Conservation (phyloP, 805 yeast genomes). For the Saturnispora galanensis region DNA sequence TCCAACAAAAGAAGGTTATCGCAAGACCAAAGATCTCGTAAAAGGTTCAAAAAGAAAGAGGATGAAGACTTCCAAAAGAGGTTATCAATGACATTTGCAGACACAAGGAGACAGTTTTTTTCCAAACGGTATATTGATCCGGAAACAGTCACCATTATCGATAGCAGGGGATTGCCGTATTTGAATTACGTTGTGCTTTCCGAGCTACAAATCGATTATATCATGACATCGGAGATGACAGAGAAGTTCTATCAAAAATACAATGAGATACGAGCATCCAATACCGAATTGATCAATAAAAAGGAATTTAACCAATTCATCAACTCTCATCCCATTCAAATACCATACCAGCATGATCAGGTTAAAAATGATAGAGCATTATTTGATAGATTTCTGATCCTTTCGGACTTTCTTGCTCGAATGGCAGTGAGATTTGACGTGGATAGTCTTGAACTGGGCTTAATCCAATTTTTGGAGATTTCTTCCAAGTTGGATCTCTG, state of each 20-base stretch:
- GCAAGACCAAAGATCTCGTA: background rate
- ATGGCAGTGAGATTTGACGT: slow-evolving; percentile 1
- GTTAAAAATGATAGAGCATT: background rate
- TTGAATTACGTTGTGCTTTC: background rate
- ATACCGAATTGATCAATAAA: slow-evolving; percentile 1
- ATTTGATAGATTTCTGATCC: slow-evolving; percentile 12
- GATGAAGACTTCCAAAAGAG: background rate
- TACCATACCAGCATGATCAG: slow-evolving; percentile 7
- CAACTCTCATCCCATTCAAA: slow-evolving; percentile 5
- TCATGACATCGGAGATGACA: slow-evolving; percentile 7
- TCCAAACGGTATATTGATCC: slow-evolving; percentile 9
- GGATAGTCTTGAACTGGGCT: background rate
- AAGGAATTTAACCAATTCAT: slow-evolving; percentile 4
- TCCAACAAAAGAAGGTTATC: slow-evolving; percentile 8
- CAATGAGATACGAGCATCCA: background rate
- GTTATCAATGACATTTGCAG: slow-evolving; percentile 1
- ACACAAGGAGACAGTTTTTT: background rate
- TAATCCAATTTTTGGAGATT: background rate
- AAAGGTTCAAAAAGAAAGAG: background rate
- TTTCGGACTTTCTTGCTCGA: slow-evolving; percentile 9
- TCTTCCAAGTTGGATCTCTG: background rate
- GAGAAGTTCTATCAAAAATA: slow-evolving; percentile 1
- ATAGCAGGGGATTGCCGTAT: background rate
- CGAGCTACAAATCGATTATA: slow-evolving; percentile 8
- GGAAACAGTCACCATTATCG: slow-evolving; percentile 5